A percentile compares a stretch with the other conserved stretches of the same genome.
These are phyloP conservation scores for Trichosporon inkin DNA, from an alignment of 1,284 basidiomycete genomes.

Conservation along the genomic window DNA sequence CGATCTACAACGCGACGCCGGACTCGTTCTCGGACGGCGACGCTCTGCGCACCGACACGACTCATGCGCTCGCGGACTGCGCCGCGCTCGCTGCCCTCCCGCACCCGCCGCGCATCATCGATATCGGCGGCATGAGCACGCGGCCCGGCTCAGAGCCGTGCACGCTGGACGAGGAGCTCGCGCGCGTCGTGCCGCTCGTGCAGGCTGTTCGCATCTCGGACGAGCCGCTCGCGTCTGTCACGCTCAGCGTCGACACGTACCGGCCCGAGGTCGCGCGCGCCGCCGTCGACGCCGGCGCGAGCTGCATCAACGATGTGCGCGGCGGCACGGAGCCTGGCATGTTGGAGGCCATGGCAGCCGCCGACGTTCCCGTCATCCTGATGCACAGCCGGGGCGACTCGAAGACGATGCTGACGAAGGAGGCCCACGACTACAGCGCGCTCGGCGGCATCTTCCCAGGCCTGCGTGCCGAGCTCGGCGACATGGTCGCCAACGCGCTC, in stretches of 20 bases:
- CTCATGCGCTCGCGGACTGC: constrained; percentile 31
- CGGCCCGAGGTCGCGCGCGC: constrained; percentile 73
- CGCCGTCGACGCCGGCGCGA: constrained; percentile 77
- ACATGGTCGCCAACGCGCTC: constrained; percentile 66
- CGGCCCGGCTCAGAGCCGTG: constrained; percentile 69
- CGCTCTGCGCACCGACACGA: constrained; percentile 29
- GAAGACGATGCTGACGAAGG: constrained; percentile 55
- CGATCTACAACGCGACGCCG: constrained; percentile 89
- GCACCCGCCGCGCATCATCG: constrained; percentile 64
- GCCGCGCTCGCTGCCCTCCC: constrained; percentile 23
- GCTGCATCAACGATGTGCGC: constrained; percentile 91
- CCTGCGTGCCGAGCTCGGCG: constrained; percentile 69
- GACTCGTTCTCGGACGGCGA: constrained; percentile 96
- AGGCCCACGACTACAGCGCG: constrained; percentile 63
- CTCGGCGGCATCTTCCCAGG: constrained; percentile 61
- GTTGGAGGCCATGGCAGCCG: constrained; percentile 62
- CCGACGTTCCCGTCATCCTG: constrained; percentile 65
- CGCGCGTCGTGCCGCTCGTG: constrained; percentile 70
- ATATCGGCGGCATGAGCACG: constrained; percentile 92
- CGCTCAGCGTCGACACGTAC: constrained; percentile 91
- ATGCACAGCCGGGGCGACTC: constrained; percentile 90
- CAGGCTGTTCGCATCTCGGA: constrained; percentile 39
- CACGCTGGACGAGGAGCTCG: constrained; percentile 66
- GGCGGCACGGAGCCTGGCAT: constrained; percentile 64
- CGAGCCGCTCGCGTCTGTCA: constrained; percentile 41